Base-by-base conservation (phyloP, 2,329 filamentous ascomycete genomes). In the Hymenotorrendiella dingleyae region DNA sequence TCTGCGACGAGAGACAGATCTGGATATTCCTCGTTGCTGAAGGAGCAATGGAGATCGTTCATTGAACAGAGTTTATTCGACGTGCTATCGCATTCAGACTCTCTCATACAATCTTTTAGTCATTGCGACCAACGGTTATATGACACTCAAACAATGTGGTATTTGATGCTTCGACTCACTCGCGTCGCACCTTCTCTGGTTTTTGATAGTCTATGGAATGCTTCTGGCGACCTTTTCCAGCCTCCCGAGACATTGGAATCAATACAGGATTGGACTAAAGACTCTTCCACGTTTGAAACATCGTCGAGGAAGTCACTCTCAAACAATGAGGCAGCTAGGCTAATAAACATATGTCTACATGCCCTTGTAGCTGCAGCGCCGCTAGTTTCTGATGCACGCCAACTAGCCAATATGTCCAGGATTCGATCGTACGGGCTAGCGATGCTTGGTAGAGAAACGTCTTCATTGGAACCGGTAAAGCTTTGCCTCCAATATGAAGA, bases 41-140 rank as follows among this genome's bases (percentile, higher is more conserved):
- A 46, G 26, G 40, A 48, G 8, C 49, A 76, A 45, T 84, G 80
- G 76, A 75, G 71, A 48, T 56, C 68, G 1, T 84, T 84, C 53
- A 70, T 76, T 23, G 74, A 82, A 49, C 81, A 84, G 54, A 78
- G 74, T 37, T 63, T 84, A 6, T 84, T 83, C 57, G 74, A 74
- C 51, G 72, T 81, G 6, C 66, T 85, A 36, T 78, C 76, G 50
- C 71, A 78, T 36, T 75, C 78, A 1, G 66, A 67, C 11, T 66
- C 72, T 4, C 62, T 78, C 7, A 62, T 82, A 21, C 63, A 62
- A 27, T 82, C 80, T 0, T 84, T 85, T 48, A 73, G 71, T 1
- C 60, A 64, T 32, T 65, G 73, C 17, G 38, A 54, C 9, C 70
- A 68, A 9, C 67, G 71, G 33, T 58, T 78, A 1, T 70, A 77